Percentiles rank a stretch among this genome's conserved stretches.
These are phyloP conservation scores for Bullera alba DNA, from an alignment of 768 basidiomycete genomes.

Conservation along the genomic window DNA sequence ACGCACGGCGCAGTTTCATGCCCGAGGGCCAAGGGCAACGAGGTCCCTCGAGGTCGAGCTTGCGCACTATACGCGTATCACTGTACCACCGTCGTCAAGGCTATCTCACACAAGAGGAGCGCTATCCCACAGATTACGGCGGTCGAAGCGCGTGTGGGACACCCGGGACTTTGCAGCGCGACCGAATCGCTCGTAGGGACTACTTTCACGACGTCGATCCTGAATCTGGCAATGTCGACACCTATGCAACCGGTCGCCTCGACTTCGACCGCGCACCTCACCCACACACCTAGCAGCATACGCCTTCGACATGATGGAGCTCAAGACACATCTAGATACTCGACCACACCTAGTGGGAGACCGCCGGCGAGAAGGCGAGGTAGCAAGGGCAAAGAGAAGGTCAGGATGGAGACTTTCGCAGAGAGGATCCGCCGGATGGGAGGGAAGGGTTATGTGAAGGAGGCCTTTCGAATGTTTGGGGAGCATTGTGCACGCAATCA, in stretches of 20 bases:
- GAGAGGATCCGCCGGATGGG: conserved; percentile 1
- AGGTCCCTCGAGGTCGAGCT: no score
- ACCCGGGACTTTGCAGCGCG: no score
- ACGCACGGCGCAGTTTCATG: no score
- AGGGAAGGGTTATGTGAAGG: conserved; percentile 24
- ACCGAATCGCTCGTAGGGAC: no score
- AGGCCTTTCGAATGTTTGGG: conserved; percentile 39
- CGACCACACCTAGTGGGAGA: neutral
- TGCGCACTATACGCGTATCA: no score
- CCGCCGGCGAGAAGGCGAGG: neutral
- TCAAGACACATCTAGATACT: neutral
- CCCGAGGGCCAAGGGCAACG: no score
- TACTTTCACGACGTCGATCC: neutral
- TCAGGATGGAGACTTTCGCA: neutral
- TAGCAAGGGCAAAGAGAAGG: neutral
- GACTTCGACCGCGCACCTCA: conserved; percentile 17
- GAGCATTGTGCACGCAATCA: conserved; percentile 46
- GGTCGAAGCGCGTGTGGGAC: no score
- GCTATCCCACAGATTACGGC: no score
- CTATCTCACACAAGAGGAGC: no score
- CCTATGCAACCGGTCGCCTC: conserved; percentile 8
- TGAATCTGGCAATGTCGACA: no score
- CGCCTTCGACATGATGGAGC: conserved; percentile 11
- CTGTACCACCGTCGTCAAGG: no score
- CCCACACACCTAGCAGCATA: neutral